Conservation (phyloP, 345 rosid genomes). For the Odontarrhena argentea region DNA sequence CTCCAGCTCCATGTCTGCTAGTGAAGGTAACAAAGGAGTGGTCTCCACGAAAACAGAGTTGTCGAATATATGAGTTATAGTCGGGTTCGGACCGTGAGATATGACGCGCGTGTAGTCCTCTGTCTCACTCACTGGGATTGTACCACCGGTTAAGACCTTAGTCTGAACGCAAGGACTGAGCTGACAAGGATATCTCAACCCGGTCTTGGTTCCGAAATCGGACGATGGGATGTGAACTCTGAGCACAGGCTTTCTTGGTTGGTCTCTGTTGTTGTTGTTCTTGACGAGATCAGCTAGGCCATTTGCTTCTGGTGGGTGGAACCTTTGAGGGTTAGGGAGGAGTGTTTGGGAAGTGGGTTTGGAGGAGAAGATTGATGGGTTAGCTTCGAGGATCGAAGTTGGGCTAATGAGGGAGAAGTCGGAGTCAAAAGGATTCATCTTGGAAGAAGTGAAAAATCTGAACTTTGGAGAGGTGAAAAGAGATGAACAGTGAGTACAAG, state of each 20-base stretch:
- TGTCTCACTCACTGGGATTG: slow-evolving; percentile 59
- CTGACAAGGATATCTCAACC: slow-evolving; percentile 37
- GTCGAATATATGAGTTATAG: slow-evolving; percentile 77
- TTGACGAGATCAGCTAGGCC: slow-evolving; percentile 66
- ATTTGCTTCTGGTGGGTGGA: slow-evolving; percentile 46
- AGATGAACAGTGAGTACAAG: slow-evolving; percentile 27
- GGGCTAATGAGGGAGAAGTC: slow-evolving; percentile 56
- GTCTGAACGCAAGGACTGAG: slow-evolving; percentile 36
- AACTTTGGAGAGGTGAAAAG: slow-evolving; percentile 59
- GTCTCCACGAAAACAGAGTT: slow-evolving; percentile 64
- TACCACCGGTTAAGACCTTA: slow-evolving; percentile 41
- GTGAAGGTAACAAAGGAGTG: slow-evolving; percentile 6
- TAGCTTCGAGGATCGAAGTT: slow-evolving; percentile 61
- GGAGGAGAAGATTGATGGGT: slow-evolving; percentile 47
- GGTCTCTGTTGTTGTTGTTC: slow-evolving; percentile 14
- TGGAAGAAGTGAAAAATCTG: slow-evolving; percentile 52
- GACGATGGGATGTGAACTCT: slow-evolving; percentile 58
- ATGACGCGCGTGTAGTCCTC: slow-evolving; percentile 89
- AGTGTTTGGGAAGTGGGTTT: slow-evolving; percentile 24
- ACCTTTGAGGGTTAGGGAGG: slow-evolving; percentile 44
- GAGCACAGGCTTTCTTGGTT: slow-evolving; percentile 39
- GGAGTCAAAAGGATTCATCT: slow-evolving; percentile 45
- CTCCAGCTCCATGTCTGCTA: neutral
- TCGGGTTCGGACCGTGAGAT: slow-evolving; percentile 75
- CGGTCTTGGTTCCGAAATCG: slow-evolving; percentile 61